phyloP scores from a whole-genome alignment of 2,329 filamentous ascomycete genomes.

The Colletotrichum sp. region DNA sequence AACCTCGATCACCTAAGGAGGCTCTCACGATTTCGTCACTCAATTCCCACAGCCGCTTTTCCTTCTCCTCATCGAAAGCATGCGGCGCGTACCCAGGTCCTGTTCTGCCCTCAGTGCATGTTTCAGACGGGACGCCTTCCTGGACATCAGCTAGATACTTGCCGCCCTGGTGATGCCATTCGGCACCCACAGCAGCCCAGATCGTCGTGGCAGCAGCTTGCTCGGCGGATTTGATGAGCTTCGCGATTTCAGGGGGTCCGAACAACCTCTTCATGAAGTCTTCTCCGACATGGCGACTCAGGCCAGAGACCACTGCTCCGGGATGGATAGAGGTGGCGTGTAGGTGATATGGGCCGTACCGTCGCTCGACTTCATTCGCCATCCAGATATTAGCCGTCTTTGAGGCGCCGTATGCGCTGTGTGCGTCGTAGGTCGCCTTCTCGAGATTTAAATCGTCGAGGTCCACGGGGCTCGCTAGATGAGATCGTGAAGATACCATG shows the following conservation, averaged over 20 bases:
- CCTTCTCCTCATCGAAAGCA: background rate
- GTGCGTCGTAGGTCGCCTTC: slow-evolving; percentile 28
- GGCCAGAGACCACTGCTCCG: slow-evolving; percentile 37
- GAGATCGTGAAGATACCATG: slow-evolving; percentile 45
- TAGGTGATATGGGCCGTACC: slow-evolving; percentile 44
- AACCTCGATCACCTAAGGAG: background rate
- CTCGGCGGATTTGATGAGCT: slow-evolving; percentile 25
- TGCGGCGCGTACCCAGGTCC: background rate
- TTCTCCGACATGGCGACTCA: background rate
- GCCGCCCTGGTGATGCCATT: slow-evolving; percentile 43
- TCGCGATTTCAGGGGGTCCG: background rate
- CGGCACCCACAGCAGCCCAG: slow-evolving; percentile 38
- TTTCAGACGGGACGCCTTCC: background rate
- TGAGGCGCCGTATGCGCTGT: slow-evolving; percentile 43
- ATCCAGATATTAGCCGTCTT: slow-evolving; percentile 54
- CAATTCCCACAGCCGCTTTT: background rate
- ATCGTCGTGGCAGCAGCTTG: slow-evolving; percentile 48
- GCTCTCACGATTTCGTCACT: background rate
- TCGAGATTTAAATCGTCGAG: slow-evolving; percentile 45
- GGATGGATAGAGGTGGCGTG: slow-evolving; percentile 48
- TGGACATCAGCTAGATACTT: slow-evolving; percentile 30
- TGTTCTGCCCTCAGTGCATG: background rate
- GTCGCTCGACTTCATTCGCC: slow-evolving; percentile 51
- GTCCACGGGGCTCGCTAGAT: slow-evolving; percentile 37
- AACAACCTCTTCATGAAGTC: background rate